Percentiles rank a stretch among this genome's conserved stretches.
These are phyloP conservation scores for Melampsora larici-populina DNA, from an alignment of 1,284 basidiomycete species.

Conservation along the genomic window DNA sequence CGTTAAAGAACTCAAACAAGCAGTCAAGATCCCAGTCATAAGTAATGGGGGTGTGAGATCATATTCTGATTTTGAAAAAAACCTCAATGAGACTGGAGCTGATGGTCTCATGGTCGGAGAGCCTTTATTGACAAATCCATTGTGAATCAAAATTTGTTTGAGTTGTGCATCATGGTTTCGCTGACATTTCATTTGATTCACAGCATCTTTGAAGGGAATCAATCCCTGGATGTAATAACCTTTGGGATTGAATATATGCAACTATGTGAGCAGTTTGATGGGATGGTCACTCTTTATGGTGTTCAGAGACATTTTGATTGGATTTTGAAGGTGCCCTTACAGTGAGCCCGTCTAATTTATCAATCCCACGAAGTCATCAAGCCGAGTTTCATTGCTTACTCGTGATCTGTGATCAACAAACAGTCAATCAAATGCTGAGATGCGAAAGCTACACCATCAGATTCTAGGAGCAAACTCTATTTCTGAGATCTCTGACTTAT, in stretches of 20 bases:
- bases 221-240: background rate
- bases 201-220: slow-evolving; percentile 44
- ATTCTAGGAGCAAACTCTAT: background rate
- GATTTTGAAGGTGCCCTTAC: background rate
- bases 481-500: background rate
- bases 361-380: background rate
- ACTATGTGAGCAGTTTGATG: background rate
- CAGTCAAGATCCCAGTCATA: slow-evolving; percentile 60
- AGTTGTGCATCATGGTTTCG: no score
- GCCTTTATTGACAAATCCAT: slow-evolving; percentile 66
- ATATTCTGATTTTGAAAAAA: slow-evolving; percentile 61
- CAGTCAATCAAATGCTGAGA: background rate
- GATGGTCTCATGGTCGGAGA: slow-evolving; percentile 76
- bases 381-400: background rate
- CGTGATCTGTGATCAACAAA: background rate
- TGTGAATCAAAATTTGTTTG: slow-evolving; percentile 55
- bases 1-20: slow-evolving; percentile 60
- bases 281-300: background rate
- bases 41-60: slow-evolving; percentile 72
- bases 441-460: background rate
- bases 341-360: background rate
- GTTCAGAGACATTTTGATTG: slow-evolving; percentile 1
- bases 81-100: slow-evolving; percentile 62
- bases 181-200: no score
- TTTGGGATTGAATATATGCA: background rate